These are phyloP conservation scores for Mycena indigotica DNA, from an alignment of 768 basidiomycete species.

Conservation along the genomic window DNA sequence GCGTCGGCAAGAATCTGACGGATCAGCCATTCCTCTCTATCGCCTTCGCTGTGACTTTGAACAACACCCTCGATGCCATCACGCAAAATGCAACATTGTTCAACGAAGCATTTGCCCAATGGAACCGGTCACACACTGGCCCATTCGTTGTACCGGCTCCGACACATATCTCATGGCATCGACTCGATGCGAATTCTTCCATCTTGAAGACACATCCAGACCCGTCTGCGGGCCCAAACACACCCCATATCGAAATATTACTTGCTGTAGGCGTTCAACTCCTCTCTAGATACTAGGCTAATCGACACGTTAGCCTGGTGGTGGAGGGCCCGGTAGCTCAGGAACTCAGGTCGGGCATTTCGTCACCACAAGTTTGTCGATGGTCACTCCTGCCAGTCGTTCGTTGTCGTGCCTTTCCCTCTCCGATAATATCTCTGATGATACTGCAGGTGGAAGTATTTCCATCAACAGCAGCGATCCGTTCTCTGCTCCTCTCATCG, in stretches of 20 bases:
- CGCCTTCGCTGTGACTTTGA: slow-evolving; percentile 29
- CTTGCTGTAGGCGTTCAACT: slow-evolving; percentile 31
- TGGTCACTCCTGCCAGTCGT: neutral
- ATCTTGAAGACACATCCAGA: slow-evolving; percentile 28
- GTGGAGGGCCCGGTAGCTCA: slow-evolving; percentile 15
- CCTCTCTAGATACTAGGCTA: too few relatives aligned
- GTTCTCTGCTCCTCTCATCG: slow-evolving; percentile 40
- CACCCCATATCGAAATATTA: slow-evolving; percentile 40
- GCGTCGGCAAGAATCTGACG: slow-evolving; percentile 34
- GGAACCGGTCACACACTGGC: slow-evolving; percentile 34
- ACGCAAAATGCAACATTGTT: slow-evolving; percentile 25
- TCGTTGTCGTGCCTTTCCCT: neutral
- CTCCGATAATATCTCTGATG: slow-evolving; percentile 5
- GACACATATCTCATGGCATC: slow-evolving; percentile 30
- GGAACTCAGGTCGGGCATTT: neutral
- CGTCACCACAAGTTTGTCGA: neutral
- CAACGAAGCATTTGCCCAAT: slow-evolving; percentile 28
- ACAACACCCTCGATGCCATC: slow-evolving; percentile 28
- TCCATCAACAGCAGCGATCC: slow-evolving; percentile 41
- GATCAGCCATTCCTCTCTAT: slow-evolving; percentile 31
- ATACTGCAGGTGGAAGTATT: slow-evolving; percentile 1
- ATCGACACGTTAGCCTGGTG: neutral
- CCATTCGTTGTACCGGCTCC: slow-evolving; percentile 26
- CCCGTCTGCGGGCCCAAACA: slow-evolving; percentile 34
- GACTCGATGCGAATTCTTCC: slow-evolving; percentile 26